These are phyloP conservation scores for Tetramitus jugosus DNA, from an alignment of 208 protist genomes.

Conservation along the genomic window DNA sequence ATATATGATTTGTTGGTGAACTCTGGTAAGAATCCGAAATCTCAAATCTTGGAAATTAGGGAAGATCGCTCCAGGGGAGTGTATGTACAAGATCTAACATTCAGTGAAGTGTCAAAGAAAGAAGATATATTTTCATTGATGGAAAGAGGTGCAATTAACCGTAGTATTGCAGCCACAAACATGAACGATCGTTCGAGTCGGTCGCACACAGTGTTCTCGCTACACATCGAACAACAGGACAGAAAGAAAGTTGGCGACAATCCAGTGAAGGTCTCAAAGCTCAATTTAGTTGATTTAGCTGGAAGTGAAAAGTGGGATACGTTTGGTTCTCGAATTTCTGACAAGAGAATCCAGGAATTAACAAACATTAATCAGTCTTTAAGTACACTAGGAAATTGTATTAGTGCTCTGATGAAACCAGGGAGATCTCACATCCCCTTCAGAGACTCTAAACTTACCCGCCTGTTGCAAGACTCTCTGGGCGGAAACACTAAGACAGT, in stretches of 20 bases:
- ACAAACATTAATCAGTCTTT: conserved; percentile 35
- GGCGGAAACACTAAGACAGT: conserved; percentile 59
- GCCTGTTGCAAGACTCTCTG: conserved; percentile 42
- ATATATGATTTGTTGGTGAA: conserved; percentile 20
- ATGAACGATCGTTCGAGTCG: conserved; percentile 45
- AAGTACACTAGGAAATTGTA: conserved; percentile 34
- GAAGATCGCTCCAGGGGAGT: conserved; percentile 64
- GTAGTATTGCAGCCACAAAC: conserved; percentile 35
- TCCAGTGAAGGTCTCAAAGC: conserved; percentile 57
- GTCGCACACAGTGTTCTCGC: conserved; percentile 46
- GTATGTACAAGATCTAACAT: conserved; percentile 64
- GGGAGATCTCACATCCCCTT: conserved; percentile 66
- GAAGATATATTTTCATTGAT: conserved; percentile 63
- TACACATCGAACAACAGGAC: conserved; percentile 34
- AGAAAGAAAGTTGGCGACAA: background rate
- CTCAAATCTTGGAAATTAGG: conserved; percentile 40
- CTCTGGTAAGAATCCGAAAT: background rate
- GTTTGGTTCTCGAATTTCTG: background rate
- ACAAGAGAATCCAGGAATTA: conserved; percentile 24
- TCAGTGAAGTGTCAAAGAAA: conserved; percentile 51
- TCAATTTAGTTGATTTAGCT: conserved; percentile 37
- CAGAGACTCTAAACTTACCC: conserved; percentile 62
- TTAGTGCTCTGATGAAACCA: conserved; percentile 46
- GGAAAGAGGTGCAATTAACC: conserved; percentile 34
- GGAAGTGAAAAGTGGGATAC: conserved; percentile 19